Evolutionary conservation across 1,284 basidiomycete genomes (phyloP).

Genomic region (Ceratobasidium sp.): DNA sequence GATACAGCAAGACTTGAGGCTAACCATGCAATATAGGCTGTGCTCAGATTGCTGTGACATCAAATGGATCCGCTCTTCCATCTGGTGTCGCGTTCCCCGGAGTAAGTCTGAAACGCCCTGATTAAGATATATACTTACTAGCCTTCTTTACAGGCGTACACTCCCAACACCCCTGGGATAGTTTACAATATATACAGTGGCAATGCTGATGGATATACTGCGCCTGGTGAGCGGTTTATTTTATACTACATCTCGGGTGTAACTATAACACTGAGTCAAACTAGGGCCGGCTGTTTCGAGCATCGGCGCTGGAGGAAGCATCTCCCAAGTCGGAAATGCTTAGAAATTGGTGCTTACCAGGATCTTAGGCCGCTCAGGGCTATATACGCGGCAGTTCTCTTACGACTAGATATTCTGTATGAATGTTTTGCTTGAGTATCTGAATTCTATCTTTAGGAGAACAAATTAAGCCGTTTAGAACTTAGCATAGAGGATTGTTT

Average conservation of each 20-base stretch:
- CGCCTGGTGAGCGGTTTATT: not conserved
- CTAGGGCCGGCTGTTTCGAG: not conserved
- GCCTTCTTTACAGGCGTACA: not conserved
- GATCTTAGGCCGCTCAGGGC: too few species aligned
- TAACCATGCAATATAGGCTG: not conserved
- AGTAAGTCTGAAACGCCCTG: not conserved
- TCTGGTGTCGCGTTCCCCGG: conserved; percentile 28
- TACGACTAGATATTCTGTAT: too few species aligned
- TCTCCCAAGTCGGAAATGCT: not conserved
- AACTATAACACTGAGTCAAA: not conserved
- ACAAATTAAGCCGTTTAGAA: too few species aligned
- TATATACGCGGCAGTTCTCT: too few species aligned
- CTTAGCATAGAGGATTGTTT: too few species aligned
- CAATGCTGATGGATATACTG: not conserved
- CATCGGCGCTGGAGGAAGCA: not conserved
- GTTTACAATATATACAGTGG: conserved; percentile 5
- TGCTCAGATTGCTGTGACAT: conserved; percentile 9
- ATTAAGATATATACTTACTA: not conserved
- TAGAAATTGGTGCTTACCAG: too few species aligned
- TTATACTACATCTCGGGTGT: not conserved
- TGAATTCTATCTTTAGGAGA: too few species aligned
- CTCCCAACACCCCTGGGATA: conserved; percentile 2
- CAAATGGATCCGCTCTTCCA: conserved; percentile 9
- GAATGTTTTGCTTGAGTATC: too few species aligned
- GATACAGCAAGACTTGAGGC: not conserved